Evolutionary conservation across 306 rosid species (phyloP).

Genomic region (Astragalus membranaceus): DNA sequence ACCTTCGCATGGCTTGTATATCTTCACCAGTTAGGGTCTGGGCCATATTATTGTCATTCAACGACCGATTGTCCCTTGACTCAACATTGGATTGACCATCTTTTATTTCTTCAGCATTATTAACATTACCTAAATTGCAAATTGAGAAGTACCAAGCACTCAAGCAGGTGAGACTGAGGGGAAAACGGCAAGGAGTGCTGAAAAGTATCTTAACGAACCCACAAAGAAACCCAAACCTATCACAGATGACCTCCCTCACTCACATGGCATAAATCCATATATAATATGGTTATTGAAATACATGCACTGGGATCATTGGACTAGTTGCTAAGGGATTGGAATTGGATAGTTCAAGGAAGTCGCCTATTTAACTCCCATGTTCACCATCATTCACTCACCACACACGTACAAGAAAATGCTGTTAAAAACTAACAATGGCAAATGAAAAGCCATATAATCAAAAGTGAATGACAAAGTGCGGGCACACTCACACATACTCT

Average conservation of each 20-base stretch:
- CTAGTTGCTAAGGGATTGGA: neutral
- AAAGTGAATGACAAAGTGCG: neutral
- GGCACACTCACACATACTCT: neutral
- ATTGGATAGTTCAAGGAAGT: neutral
- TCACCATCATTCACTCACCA: too few relatives aligned
- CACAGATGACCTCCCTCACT: neutral
- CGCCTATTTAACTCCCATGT: neutral
- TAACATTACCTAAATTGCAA: slow-evolving; percentile 25
- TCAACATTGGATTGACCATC: slow-evolving; percentile 38
- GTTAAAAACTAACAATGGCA: too few relatives aligned
- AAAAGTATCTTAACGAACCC: neutral
- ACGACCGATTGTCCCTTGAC: slow-evolving; percentile 58
- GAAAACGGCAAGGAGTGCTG: neutral
- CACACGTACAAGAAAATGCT: too few relatives aligned
- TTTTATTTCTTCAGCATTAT: slow-evolving; percentile 28
- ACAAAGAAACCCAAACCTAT: neutral
- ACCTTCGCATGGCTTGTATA: slow-evolving; percentile 72
- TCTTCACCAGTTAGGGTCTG: slow-evolving; percentile 87
- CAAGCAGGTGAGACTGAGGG: neutral
- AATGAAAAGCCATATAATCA: neutral
- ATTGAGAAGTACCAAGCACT: neutral
- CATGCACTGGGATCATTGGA: neutral
- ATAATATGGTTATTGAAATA: neutral
- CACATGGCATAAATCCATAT: neutral
- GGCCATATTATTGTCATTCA: slow-evolving; percentile 77